A percentile compares a stretch with the other conserved stretches of the same genome.
phyloP scores from a whole-genome alignment of 805 yeast species.

The Kodamaea fukazawae region DNA sequence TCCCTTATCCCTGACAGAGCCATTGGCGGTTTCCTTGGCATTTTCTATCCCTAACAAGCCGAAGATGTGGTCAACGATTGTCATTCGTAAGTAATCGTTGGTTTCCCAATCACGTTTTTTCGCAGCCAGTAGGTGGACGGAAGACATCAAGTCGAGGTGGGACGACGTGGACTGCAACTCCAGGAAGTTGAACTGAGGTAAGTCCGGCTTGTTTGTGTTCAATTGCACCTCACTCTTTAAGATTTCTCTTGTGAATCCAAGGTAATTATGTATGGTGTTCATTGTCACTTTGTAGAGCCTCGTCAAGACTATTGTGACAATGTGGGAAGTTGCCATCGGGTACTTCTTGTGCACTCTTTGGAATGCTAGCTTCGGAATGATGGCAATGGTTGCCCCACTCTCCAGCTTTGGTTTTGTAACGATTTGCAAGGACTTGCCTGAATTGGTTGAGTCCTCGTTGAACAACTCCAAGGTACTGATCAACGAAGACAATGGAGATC shows the following conservation, averaged over 20 bases:
- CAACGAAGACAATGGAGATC: slow-evolving; percentile 80
- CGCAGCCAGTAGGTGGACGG: slow-evolving; percentile 44
- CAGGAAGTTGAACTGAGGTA: too few relatives aligned
- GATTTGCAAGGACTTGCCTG: slow-evolving; percentile 22
- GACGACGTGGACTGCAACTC: too few relatives aligned
- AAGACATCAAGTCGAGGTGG: slow-evolving; percentile 61
- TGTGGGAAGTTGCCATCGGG: slow-evolving; percentile 90
- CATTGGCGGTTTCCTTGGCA: slow-evolving; percentile 32
- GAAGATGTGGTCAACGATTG: slow-evolving; percentile 71
- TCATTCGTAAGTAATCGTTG: slow-evolving; percentile 45
- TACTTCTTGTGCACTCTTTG: slow-evolving; percentile 65
- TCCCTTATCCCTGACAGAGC: slow-evolving; percentile 8
- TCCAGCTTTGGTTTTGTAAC: slow-evolving; percentile 64
- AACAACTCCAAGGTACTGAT: slow-evolving; percentile 77
- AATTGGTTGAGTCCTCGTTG: slow-evolving; percentile 17
- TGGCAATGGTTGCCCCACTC: slow-evolving; percentile 73
- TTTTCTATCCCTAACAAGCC: slow-evolving; percentile 57
- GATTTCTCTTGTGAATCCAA: slow-evolving; percentile 81
- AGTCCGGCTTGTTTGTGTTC: slow-evolving; percentile 21
- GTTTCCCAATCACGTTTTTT: neutral
- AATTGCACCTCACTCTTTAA: slow-evolving; percentile 69
- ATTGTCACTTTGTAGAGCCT: slow-evolving; percentile 87
- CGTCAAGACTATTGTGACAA: slow-evolving; percentile 87
- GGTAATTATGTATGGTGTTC: slow-evolving; percentile 82
- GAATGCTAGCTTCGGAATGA: slow-evolving; percentile 85